Conservation (phyloP, 2,329 filamentous ascomycete genomes). For the Seiridium unicorne region DNA sequence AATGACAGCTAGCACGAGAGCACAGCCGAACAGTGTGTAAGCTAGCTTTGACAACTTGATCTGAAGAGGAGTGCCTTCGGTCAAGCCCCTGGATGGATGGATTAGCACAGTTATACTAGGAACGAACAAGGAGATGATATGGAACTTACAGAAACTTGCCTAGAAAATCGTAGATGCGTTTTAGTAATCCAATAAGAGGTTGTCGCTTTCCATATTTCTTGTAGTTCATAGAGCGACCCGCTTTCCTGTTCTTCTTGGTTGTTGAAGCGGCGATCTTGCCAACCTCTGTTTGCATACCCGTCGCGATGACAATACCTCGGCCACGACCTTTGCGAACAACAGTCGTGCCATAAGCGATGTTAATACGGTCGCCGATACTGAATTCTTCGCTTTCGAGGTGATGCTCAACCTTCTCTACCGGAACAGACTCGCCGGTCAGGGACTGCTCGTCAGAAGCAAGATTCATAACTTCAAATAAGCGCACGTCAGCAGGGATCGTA, state of each 20-base stretch:
- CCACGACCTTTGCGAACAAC: slow-evolving; percentile 72
- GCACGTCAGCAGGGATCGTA: slow-evolving; percentile 71
- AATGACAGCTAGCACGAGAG: slow-evolving; percentile 54
- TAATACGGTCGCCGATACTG: slow-evolving; percentile 69
- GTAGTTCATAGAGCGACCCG: slow-evolving; percentile 51
- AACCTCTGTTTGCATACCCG: slow-evolving; percentile 70
- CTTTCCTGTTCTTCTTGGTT: slow-evolving; percentile 52
- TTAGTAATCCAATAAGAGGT: slow-evolving; percentile 44
- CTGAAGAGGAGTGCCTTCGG: slow-evolving; percentile 74
- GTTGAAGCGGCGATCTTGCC: slow-evolving; percentile 65
- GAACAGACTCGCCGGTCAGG: slow-evolving; percentile 73
- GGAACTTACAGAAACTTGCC: slow-evolving; percentile 45
- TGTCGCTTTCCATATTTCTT: slow-evolving; percentile 52
- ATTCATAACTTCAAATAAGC: slow-evolving; percentile 73
- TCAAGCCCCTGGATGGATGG: slow-evolving; percentile 43
- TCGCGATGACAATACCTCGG: slow-evolving; percentile 69
- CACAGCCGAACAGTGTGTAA: slow-evolving; percentile 72
- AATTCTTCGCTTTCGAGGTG: slow-evolving; percentile 53
- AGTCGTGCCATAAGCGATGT: slow-evolving; percentile 74
- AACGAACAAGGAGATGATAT: neutral
- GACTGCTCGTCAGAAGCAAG: slow-evolving; percentile 76
- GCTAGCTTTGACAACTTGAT: slow-evolving; percentile 76
- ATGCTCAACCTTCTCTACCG: slow-evolving; percentile 64
- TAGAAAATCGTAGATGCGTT: slow-evolving; percentile 46
- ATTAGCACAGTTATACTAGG: neutral